Evolutionary conservation across 1,139 yeast genomes (phyloP).

Genomic region (Arxiozyma slooffiae): DNA sequence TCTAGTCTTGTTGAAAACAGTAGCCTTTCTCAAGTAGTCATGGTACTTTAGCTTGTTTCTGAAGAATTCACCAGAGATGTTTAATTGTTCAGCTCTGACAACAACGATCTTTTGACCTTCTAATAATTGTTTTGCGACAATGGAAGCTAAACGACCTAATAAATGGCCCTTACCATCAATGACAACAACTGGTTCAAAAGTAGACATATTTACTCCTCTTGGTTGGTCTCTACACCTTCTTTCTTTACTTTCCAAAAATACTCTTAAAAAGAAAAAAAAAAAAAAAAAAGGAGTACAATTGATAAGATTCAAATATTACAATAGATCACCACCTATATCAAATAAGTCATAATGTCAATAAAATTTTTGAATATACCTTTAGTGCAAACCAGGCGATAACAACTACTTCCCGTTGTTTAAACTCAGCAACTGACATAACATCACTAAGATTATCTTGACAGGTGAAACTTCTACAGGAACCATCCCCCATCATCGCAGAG

Average conservation of each 20-base stretch:
- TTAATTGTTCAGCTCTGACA: conserved; percentile 95
- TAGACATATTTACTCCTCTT: conserved; percentile 51
- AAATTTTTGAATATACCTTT: not conserved
- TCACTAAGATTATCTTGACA: not conserved
- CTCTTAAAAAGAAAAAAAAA: too few species aligned
- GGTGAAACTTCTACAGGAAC: not conserved
- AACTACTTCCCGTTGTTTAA: not conserved
- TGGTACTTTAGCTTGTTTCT: conserved; percentile 99
- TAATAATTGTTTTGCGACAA: conserved; percentile 95
- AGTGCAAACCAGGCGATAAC: not conserved
- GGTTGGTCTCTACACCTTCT: conserved; percentile 13
- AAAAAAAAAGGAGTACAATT: too few species aligned
- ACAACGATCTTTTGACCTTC: conserved; percentile 97
- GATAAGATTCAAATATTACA: not conserved
- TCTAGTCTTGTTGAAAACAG: conserved; percentile 96
- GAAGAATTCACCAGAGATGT: conserved; percentile 99
- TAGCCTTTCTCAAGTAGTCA: conserved; percentile 98
- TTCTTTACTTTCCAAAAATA: too few species aligned
- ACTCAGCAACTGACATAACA: not conserved
- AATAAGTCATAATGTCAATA: not conserved
- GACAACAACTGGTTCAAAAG: conserved; percentile 94
- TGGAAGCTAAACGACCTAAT: conserved; percentile 99
- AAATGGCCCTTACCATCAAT: conserved; percentile 99
- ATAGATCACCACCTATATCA: not conserved
- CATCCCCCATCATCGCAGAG: not conserved